Evolutionary conservation across 2,329 filamentous ascomycete genomes (phyloP).

Genomic region (Lasiodiplodia theobromae): DNA sequence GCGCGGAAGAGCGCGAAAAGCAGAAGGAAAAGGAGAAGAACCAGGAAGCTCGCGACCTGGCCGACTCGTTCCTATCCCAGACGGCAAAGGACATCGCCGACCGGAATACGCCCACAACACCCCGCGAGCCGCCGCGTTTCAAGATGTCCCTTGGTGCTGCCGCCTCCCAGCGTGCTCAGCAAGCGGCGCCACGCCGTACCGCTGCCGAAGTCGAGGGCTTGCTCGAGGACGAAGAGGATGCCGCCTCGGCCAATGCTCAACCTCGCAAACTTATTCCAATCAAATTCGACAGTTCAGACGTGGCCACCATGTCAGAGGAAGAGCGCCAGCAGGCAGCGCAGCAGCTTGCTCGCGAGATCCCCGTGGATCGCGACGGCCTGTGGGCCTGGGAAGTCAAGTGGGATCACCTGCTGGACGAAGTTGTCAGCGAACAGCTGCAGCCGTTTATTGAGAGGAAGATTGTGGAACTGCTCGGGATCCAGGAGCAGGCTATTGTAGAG

Average conservation of each 20-base stretch:
- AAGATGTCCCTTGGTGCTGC: constrained; percentile 92
- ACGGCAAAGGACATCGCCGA: constrained; percentile 77
- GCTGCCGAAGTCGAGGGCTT: constrained; percentile 94
- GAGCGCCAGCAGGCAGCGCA: constrained; percentile 83
- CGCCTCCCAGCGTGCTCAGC: constrained; percentile 74
- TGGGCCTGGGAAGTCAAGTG: constrained; percentile 95
- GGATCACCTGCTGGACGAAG: constrained; percentile 83
- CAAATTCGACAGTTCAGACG: constrained; percentile 53
- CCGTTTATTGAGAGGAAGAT: constrained; percentile 99
- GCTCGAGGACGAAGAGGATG: constrained; percentile 91
- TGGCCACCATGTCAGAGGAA: constrained; percentile 74
- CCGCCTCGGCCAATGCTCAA: constrained; percentile 61
- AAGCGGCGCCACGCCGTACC: constrained; percentile 71
- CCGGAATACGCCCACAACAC: constrained; percentile 47
- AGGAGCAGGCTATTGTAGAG: constrained; percentile 94
- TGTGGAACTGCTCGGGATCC: constrained; percentile 92
- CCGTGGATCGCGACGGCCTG: constrained; percentile 81
- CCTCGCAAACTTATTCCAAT: constrained; percentile 71
- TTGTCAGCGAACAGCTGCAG: constrained; percentile 84
- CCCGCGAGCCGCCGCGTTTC: constrained; percentile 75
- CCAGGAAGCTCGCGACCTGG: constrained; percentile 82
- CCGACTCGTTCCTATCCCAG: constrained; percentile 87
- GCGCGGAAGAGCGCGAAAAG: constrained; percentile 76
- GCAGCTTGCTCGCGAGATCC: constrained; percentile 87
- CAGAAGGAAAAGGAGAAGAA: constrained; percentile 73